Evolutionary conservation across 2,329 filamentous ascomycete genomes (phyloP), one percentile per base, ranked within the genome.

Genomic region (Verticillium nonalfalfae): DNA sequence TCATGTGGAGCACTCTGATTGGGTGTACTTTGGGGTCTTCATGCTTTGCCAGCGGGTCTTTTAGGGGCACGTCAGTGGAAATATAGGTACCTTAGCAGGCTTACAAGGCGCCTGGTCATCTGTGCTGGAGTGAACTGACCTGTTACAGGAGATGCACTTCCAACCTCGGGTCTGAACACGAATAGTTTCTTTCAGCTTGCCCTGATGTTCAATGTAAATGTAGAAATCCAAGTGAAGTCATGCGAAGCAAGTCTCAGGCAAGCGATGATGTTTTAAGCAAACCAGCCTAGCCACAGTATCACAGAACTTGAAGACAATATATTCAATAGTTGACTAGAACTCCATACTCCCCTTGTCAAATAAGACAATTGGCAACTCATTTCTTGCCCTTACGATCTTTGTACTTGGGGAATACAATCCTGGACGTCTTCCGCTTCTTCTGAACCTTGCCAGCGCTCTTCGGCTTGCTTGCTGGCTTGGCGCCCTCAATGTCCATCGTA

Each of bases 331-430:
- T 10, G 18, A 50, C 45, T 21, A 10, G n/a, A 18, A 50, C 45
- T 50, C 45, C 45, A 21, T 9, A 50, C 45, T 50, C 45, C 45
- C n/a, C 11, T 21, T n/a, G n/a, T 18, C 45, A 50, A 50, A 4
- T 9, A 13, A n/a, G 11, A 11, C n/a, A 4, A 26, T 26, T 26
- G 26, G n/a, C 45, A 9, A 21, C 45, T 50, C 45, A 50, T 50
- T 77, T 79, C 65, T 74, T 74, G 60, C 74, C 76, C 65, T 78
- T 72, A 64, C 79, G 78, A 62, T 85, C 81, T 64, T 80, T 80
- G 70, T 82, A 86, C 68, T 81, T 85, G 59, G 79, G 79, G 64
- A 88, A 89, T 26, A 86, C 83, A 63, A 88, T 87, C 63, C 78
- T 78, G 50, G 79, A 77, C 66, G 81, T 84, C 72, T 81, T 85